Evolutionary conservation across 2,329 filamentous ascomycete species (phyloP), one percentile per base, ranked within the genome.

Genomic region (Chaetomium olivaceum): DNA sequence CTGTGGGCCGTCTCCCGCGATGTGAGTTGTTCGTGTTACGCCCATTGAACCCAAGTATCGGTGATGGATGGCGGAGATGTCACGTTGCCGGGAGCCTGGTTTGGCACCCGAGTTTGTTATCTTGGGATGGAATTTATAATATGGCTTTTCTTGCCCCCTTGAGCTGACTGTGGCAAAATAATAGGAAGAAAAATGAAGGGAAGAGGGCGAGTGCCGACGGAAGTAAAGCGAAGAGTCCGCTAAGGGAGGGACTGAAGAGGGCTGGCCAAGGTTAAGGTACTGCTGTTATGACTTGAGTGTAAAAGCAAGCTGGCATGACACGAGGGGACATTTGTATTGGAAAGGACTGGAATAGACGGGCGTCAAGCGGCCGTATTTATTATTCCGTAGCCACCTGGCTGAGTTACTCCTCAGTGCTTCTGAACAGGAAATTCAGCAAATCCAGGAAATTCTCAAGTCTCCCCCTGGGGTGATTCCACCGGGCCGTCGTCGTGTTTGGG

Each of bases 11-110:
- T 84, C 83, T 74, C 94, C 93, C 69, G 85, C 78, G 43, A 79
- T 75, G 72, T 89, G 77, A 69, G 85, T 78, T 58, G 83, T 84
- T 83, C 92, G 96, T 66, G 82, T 84, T 74, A 97, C 91, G 77
- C 85, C 89, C 90, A 93, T 93, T 27, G 58, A 21, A 12, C 21
- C 12, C 25, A 48, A 25, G 12, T 25, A 33, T 23, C n/a, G 2
- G n/a, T 21, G 7, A 23, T 21, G n/a, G 46, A n/a, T 12, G 46
- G 12, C 46, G 8, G 19, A n/a, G 46, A 19, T 39, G 39, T 9
- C 12, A 46, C n/a, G 39, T 7, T 46, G 39, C 7, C 16, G 16
- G 39, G 39, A 8, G 39, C 33, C 33, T 46, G 39, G 12, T 46
- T n/a, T 46, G 16, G 7, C 39, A 46, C n/a, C n/a, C n/a, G n/a